Evolutionary conservation across 2,329 filamentous ascomycete species (phyloP).

Genomic region (Plectosphaerella sp.): DNA sequence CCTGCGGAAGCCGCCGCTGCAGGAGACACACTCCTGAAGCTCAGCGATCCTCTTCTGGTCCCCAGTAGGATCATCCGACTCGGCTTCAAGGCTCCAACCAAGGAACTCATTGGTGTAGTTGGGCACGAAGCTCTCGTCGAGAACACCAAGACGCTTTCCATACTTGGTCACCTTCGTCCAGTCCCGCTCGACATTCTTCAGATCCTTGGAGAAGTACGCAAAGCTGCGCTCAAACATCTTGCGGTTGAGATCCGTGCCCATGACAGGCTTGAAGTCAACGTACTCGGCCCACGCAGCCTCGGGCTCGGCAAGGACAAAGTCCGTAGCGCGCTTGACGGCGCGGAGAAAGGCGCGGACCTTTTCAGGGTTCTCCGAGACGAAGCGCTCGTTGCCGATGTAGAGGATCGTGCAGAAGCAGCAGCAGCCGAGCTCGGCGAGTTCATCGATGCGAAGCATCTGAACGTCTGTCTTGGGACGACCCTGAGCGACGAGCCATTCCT

Average conservation of each 20-base stretch:
- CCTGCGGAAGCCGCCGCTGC: slow-evolving; percentile 59
- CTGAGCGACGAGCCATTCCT: slow-evolving; percentile 66
- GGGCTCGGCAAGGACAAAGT: slow-evolving; percentile 63
- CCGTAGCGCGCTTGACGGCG: slow-evolving; percentile 70
- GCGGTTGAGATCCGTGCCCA: slow-evolving; percentile 64
- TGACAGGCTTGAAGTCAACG: slow-evolving; percentile 66
- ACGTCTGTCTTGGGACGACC: slow-evolving; percentile 62
- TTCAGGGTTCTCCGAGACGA: slow-evolving; percentile 61
- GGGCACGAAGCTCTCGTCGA: slow-evolving; percentile 58
- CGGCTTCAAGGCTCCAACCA: slow-evolving; percentile 59
- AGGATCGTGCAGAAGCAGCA: slow-evolving; percentile 82
- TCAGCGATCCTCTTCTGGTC: slow-evolving; percentile 72
- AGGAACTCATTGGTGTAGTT: slow-evolving; percentile 75
- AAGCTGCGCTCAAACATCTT: slow-evolving; percentile 79
- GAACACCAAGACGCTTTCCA: slow-evolving; percentile 66
- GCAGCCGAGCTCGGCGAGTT: slow-evolving; percentile 74
- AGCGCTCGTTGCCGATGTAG: slow-evolving; percentile 73
- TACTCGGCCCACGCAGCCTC: slow-evolving; percentile 63
- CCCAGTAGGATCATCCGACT: slow-evolving; percentile 62
- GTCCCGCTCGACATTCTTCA: slow-evolving; percentile 71
- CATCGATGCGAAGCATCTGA: slow-evolving; percentile 77
- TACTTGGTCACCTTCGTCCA: slow-evolving; percentile 76
- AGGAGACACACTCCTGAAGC: slow-evolving; percentile 63
- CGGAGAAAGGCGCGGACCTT: slow-evolving; percentile 65
- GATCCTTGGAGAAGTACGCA: slow-evolving; percentile 69